Conservation (phyloP, 179 eudicot species). For the Actinidia arguta region DNA sequence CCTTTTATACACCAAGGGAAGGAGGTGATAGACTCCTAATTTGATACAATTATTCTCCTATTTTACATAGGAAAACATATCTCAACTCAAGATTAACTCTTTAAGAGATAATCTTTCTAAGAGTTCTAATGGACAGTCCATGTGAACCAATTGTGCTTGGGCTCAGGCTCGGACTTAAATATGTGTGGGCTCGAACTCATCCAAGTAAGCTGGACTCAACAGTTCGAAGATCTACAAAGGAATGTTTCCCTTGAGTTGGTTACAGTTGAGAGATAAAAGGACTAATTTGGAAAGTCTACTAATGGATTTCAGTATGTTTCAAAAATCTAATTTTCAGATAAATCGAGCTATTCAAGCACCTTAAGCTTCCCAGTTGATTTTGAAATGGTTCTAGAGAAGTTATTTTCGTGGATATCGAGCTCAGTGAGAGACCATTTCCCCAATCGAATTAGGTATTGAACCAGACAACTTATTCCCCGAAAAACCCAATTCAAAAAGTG, state of each 20-base stretch:
- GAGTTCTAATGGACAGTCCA: too few species aligned
- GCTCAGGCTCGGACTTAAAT: too few species aligned
- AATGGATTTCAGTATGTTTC: constrained; percentile 57
- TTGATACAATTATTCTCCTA: too few species aligned
- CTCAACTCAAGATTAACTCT: too few species aligned
- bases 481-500: constrained; percentile 50
- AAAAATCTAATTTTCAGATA: constrained; percentile 64
- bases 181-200: too few species aligned
- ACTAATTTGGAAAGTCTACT: constrained; percentile 51
- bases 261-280: constrained; percentile 48
- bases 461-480: constrained; percentile 64
- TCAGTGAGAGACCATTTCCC: constrained; percentile 37
- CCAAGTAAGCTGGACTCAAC: too few species aligned
- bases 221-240: constrained; percentile 61
- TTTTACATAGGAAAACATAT: too few species aligned
- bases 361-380: constrained; percentile 52
- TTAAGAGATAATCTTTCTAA: too few species aligned
- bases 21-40: too few species aligned
- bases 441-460: constrained; percentile 55
- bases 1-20: too few species aligned
- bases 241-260: constrained; percentile 52
- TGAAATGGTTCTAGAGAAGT: constrained; percentile 57
- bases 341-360: constrained; percentile 44
- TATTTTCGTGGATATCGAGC: constrained; percentile 68
- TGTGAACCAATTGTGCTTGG: too few species aligned